Conservation (phyloP, 805 yeast genomes). For the Metschnikowia santaceciliae region DNA sequence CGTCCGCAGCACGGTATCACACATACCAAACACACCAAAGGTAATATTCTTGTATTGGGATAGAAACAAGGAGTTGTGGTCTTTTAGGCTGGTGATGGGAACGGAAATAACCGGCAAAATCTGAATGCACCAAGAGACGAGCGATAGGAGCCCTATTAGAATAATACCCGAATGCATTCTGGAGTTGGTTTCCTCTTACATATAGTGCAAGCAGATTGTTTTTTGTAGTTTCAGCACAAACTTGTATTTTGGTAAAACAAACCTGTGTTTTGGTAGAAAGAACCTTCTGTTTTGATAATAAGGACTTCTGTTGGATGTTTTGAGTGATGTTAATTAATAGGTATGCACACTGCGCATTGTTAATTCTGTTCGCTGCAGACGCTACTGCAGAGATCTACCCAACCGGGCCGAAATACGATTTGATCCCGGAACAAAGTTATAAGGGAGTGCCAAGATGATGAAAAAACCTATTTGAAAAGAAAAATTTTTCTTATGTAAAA, state of each 20-base stretch:
- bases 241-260: neutral
- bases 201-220: neutral
- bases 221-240: no score
- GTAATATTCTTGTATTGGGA: slow-evolving; percentile 29
- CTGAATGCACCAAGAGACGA: slow-evolving; percentile 33
- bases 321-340: neutral
- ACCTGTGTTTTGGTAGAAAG: no score
- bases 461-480: neutral
- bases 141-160: slow-evolving; percentile 25
- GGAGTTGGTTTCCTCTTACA: neutral
- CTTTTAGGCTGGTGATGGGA: slow-evolving; percentile 32
- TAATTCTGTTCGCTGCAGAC: neutral
- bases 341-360: neutral
- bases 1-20: slow-evolving; percentile 23
- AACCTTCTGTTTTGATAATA: no score
- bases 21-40: slow-evolving; percentile 45
- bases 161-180: slow-evolving; percentile 30
- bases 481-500: neutral
- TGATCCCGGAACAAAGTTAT: no score
- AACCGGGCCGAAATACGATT: neutral
- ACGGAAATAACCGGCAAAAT: slow-evolving; percentile 40
- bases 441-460: neutral
- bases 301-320: no score
- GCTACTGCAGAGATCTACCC: neutral
- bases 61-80: slow-evolving; percentile 24